A percentile compares a stretch with the other conserved stretches of the same genome.
Conservation (phyloP, 2,329 filamentous ascomycete species). For the Verticillium longisporum region DNA sequence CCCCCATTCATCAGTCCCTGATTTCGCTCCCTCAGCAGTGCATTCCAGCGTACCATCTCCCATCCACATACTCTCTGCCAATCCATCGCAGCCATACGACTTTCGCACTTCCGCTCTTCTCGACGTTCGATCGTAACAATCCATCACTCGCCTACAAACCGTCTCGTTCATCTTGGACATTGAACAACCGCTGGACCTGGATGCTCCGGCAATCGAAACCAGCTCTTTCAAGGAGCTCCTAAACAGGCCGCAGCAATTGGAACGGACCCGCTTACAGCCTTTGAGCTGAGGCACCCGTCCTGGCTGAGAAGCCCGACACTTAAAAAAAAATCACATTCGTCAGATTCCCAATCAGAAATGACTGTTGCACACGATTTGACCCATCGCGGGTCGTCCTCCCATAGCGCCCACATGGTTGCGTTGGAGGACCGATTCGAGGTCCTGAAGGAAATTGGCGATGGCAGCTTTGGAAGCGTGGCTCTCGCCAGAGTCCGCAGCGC, state of each 20-base stretch:
- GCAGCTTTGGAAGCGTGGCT: constrained; percentile 94
- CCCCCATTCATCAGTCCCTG: constrained; percentile 2
- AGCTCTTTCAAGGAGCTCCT: constrained; percentile 31
- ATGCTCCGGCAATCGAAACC: constrained; percentile 25
- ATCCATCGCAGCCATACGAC: constrained; percentile 5
- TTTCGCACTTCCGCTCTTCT: constrained; percentile 4
- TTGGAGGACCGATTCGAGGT: constrained; percentile 96
- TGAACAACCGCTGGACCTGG: constrained; percentile 14
- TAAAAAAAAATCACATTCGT: constrained; percentile 7
- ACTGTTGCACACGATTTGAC: constrained; percentile 68
- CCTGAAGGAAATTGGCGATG: constrained; percentile 96
- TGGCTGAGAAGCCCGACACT: constrained; percentile 12
- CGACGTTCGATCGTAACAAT: constrained; percentile 2
- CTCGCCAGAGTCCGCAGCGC: constrained; percentile 87
- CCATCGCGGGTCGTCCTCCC: constrained; percentile 56
- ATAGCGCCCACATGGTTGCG: constrained; percentile 45
- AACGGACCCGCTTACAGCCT: constrained; percentile 11
- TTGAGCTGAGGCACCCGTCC: constrained; percentile 10
- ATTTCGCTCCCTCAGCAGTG: constrained; percentile 12
- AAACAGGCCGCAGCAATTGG: constrained; percentile 14
- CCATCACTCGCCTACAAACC: background rate
- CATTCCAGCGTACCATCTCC: constrained; percentile 8
- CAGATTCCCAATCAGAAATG: constrained; percentile 45
- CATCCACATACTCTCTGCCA: constrained; percentile 5
- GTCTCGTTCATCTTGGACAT: background rate